Evolutionary conservation across 371 early-diverging fungal species (phyloP).

Genomic region (Blyttiomyces sp.): DNA sequence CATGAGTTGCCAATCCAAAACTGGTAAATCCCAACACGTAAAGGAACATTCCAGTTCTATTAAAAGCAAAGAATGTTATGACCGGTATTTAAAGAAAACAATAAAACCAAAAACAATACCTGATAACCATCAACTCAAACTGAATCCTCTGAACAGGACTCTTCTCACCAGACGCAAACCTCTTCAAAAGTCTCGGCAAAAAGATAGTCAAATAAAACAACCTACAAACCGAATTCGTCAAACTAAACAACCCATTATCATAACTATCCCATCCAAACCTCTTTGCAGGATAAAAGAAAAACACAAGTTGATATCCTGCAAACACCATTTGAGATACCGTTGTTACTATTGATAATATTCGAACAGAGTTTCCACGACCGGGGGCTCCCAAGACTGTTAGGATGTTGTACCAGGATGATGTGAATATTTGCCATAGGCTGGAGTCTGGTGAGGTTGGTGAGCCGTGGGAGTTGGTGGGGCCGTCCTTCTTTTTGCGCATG

Average conservation of each 20-base stretch:
- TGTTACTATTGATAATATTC: conserved; percentile 13
- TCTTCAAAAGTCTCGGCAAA: conserved; percentile 7
- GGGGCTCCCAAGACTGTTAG: conserved; percentile 8
- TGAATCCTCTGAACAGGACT: conserved; percentile 15
- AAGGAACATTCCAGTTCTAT: conserved; percentile 14
- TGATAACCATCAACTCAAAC: conserved; percentile 21
- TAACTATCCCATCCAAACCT: conserved; percentile 36
- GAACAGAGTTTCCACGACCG: conserved; percentile 13
- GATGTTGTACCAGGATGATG: conserved; percentile 1
- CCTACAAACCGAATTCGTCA: conserved; percentile 15
- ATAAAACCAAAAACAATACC: not conserved
- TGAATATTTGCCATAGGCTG: conserved; percentile 1
- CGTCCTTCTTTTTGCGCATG: not conserved
- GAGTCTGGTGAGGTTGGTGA: not conserved
- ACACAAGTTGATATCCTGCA: conserved; percentile 16
- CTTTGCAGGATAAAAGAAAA: conserved; percentile 25
- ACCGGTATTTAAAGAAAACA: too few relatives aligned
- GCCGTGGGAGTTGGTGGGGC: too few relatives aligned
- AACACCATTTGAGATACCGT: conserved; percentile 15
- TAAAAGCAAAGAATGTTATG: too few relatives aligned
- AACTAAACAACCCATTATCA: conserved; percentile 17
- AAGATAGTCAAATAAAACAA: conserved; percentile 13
- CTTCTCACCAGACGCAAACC: conserved; percentile 7
- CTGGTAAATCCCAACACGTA: conserved; percentile 11
- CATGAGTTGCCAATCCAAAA: conserved; percentile 18